A percentile compares a stretch with the other conserved stretches of the same genome.
These are phyloP conservation scores for Colletotrichum phormii DNA, from an alignment of 2,329 filamentous ascomycete genomes.

Conservation along the genomic window DNA sequence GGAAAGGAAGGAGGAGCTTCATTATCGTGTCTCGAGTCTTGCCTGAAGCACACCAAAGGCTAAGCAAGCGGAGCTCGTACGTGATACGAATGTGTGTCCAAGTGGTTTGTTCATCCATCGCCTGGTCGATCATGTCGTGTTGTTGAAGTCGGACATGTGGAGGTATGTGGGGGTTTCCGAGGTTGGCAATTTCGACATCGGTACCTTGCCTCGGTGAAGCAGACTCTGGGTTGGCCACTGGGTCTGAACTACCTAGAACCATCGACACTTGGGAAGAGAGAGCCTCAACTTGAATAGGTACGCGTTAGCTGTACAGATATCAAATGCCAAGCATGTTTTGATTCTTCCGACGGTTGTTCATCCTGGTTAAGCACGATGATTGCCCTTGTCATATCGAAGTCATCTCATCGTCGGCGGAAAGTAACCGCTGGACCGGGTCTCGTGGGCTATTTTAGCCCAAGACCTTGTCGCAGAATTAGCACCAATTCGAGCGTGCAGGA, in stretches of 20 bases:
- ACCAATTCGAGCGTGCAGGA: slow-evolving; percentile 20
- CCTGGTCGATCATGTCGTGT: background rate
- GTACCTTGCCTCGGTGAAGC: slow-evolving; percentile 12
- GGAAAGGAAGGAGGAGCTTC: background rate
- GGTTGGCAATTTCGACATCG: slow-evolving; percentile 15
- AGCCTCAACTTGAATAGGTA: background rate
- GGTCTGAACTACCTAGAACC: too few species aligned
- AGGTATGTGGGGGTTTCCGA: slow-evolving; percentile 1
- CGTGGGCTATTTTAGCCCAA: slow-evolving; percentile 29
- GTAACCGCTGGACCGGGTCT: slow-evolving; percentile 27
- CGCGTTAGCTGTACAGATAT: background rate
- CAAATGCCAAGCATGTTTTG: background rate
- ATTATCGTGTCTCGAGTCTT: background rate
- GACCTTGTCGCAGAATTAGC: slow-evolving; percentile 32
- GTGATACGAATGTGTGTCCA: background rate
- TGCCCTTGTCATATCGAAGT: slow-evolving; percentile 1
- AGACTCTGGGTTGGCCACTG: background rate
- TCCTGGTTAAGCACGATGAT: slow-evolving; percentile 5
- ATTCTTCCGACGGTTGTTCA: background rate
- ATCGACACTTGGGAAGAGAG: background rate
- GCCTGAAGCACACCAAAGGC: too few species aligned
- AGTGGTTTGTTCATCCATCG: background rate
- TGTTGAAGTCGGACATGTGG: background rate
- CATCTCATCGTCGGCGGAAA: slow-evolving; percentile 13
- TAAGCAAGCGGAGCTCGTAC: background rate